These are phyloP conservation scores for Otatea glauca DNA, from an alignment of 176 grass and related monocot genomes.

Conservation along the genomic window DNA sequence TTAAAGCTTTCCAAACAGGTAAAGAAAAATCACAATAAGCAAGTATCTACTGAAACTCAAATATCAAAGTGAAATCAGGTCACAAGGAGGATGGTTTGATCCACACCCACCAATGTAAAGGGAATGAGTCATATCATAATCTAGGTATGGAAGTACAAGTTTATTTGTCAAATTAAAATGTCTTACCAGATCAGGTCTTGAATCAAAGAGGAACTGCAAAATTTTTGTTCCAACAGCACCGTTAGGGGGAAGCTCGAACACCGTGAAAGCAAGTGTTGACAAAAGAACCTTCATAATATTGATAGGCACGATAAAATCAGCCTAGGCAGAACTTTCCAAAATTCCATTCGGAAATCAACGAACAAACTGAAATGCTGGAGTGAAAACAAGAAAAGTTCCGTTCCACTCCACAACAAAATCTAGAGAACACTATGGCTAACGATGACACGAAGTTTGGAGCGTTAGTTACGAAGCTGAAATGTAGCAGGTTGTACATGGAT, in stretches of 20 bases:
- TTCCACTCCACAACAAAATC: neutral
- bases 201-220: constrained; percentile 92
- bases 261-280: constrained; percentile 92
- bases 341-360: neutral
- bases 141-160: neutral
- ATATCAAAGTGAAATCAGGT: neutral
- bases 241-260: constrained; percentile 97
- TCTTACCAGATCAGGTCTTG: constrained; percentile 86
- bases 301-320: constrained; percentile 29
- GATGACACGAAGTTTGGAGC: neutral
- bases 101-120: neutral
- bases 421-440: neutral
- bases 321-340: neutral
- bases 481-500: neutral
- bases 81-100: neutral
- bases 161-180: neutral
- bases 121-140: neutral
- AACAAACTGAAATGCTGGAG: neutral
- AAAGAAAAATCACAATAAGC: neutral
- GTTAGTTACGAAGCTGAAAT: neutral
- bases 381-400: neutral
- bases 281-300: constrained; percentile 68
- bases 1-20: neutral
- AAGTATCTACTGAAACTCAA: constrained; percentile 19
- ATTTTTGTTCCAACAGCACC: constrained; percentile 90